Percentiles rank a stretch among this genome's conserved stretches.
phyloP scores from a whole-genome alignment of 148 eudicot species.

The Oxyria digyna region DNA sequence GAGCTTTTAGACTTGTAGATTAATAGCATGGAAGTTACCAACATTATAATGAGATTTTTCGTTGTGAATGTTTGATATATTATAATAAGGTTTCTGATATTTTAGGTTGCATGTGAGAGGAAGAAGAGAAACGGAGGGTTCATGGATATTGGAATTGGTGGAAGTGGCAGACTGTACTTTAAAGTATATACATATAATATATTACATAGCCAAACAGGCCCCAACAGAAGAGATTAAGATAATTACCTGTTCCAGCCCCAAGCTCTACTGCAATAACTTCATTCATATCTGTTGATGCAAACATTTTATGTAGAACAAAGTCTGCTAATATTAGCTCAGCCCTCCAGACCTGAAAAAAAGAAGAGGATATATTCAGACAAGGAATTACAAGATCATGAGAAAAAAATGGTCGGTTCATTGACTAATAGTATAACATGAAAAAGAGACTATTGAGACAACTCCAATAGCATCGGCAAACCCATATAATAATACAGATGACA shows the following conservation, averaged over 20 bases:
- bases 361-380: background rate
- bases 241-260: constrained; percentile 93
- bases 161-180: too few relatives aligned
- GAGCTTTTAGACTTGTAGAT: constrained; percentile 12
- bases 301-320: constrained; percentile 69
- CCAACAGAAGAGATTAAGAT: background rate
- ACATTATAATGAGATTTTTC: background rate
- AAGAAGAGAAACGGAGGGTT: too few relatives aligned
- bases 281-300: constrained; percentile 40
- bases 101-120: too few relatives aligned
- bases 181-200: too few relatives aligned
- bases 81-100: too few relatives aligned
- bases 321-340: constrained; percentile 86
- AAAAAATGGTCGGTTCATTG: background rate
- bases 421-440: background rate
- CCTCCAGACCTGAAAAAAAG: constrained; percentile 68
- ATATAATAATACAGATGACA: background rate
- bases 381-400: background rate
- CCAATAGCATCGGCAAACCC: background rate
- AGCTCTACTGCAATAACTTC: constrained; percentile 65
- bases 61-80: too few relatives aligned
- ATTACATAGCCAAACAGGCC: too few relatives aligned
- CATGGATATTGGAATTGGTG: too few relatives aligned
- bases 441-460: background rate
- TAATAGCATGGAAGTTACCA: background rate